Conservation (phyloP, 768 basidiomycete species). For the Plicaturopsis crispa region DNA sequence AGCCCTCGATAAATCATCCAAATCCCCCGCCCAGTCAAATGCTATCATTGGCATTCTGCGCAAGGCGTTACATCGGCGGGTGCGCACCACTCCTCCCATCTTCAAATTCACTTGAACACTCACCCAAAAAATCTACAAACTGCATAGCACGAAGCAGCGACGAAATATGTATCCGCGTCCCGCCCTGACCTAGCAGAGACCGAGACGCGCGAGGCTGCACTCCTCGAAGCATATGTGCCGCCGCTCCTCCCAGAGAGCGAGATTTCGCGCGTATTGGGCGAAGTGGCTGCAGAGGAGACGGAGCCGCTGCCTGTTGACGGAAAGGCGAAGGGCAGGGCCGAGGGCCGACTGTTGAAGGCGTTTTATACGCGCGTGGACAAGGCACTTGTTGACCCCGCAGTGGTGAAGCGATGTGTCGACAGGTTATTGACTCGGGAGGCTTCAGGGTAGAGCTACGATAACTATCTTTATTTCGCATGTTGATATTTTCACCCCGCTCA, state of each 20-base stretch:
- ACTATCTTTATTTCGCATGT: too few relatives aligned
- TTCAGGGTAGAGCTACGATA: too few relatives aligned
- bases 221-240: constrained; percentile 52
- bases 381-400: constrained; percentile 44
- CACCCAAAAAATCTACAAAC: too few relatives aligned
- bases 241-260: constrained; percentile 48
- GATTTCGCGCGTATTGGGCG: constrained; percentile 43
- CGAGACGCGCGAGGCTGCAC: constrained; percentile 47
- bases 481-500: too few relatives aligned
- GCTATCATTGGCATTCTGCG: constrained; percentile 45
- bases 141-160: constrained; percentile 60
- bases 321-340: constrained; percentile 22
- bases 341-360: constrained; percentile 49
- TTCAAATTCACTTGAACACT: too few relatives aligned
- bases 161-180: constrained; percentile 47
- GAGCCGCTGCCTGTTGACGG: constrained; percentile 14
- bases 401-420: constrained; percentile 48
- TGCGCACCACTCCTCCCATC: too few relatives aligned
- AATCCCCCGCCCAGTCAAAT: constrained; percentile 36
- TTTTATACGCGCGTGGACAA: constrained; percentile 61
- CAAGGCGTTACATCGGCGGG: constrained; percentile 51
- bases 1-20: constrained; percentile 50
- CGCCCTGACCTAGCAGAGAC: constrained; percentile 60
- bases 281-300: constrained; percentile 25
- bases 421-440: constrained; percentile 23